Evolutionary conservation across 2,329 filamentous ascomycete species (phyloP).

Genomic region (Paecilomyces dactylethromorphus): DNA sequence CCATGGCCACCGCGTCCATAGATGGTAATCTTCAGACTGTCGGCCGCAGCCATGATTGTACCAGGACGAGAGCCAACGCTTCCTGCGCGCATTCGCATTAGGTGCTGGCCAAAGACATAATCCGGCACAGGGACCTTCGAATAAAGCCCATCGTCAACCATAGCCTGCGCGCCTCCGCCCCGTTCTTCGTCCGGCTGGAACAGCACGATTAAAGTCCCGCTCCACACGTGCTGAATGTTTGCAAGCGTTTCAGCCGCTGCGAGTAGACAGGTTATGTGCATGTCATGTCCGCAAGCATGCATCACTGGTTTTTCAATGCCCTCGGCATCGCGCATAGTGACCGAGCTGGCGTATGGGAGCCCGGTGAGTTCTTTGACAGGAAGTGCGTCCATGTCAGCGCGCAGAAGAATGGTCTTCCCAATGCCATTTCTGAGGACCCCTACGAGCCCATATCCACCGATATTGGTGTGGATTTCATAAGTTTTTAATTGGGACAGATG

Average conservation of each 20-base stretch:
- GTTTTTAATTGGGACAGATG: slow-evolving; percentile 30
- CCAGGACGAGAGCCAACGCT: slow-evolving; percentile 32
- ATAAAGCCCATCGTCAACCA: slow-evolving; percentile 56
- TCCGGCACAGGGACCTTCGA: slow-evolving; percentile 48
- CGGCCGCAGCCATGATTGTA: slow-evolving; percentile 37
- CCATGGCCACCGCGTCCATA: slow-evolving; percentile 55
- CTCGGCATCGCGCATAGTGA: slow-evolving; percentile 40
- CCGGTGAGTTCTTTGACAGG: slow-evolving; percentile 43
- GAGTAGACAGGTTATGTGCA: slow-evolving; percentile 53
- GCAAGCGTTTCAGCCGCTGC: slow-evolving; percentile 48
- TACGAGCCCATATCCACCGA: slow-evolving; percentile 41
- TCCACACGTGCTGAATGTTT: slow-evolving; percentile 44
- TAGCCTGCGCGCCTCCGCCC: slow-evolving; percentile 55
- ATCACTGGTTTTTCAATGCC: slow-evolving; percentile 50
- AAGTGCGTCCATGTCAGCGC: slow-evolving; percentile 46
- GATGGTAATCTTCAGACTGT: slow-evolving; percentile 47
- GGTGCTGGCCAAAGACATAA: slow-evolving; percentile 51
- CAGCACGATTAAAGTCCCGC: slow-evolving; percentile 55
- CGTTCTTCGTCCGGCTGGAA: slow-evolving; percentile 66
- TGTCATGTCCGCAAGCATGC: slow-evolving; percentile 58
- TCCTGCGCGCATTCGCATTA: slow-evolving; percentile 42
- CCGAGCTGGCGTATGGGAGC: slow-evolving; percentile 42
- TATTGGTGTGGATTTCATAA: slow-evolving; percentile 35
- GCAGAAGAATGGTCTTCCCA: slow-evolving; percentile 40
- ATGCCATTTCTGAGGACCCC: slow-evolving; percentile 38